phyloP scores from a whole-genome alignment of 768 basidiomycete genomes.

The Boletales sp. region DNA sequence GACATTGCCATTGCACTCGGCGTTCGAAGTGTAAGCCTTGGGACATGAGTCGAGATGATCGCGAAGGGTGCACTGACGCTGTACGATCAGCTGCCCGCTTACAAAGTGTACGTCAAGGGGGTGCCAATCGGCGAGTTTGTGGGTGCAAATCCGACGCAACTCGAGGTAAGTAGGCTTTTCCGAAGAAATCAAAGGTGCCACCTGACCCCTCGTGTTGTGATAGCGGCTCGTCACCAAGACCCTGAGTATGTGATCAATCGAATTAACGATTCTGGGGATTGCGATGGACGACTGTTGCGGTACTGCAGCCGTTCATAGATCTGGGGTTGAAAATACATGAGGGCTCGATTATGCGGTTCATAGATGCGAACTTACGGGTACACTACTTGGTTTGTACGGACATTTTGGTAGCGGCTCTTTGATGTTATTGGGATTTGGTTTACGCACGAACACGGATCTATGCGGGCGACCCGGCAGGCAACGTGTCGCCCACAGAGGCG shows the following conservation, averaged over 20 bases:
- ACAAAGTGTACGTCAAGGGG: slow-evolving; percentile 30
- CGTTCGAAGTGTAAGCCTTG: slow-evolving; percentile 20
- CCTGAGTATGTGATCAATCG: slow-evolving; percentile 23
- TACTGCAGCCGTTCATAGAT: slow-evolving; percentile 20
- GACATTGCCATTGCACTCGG: slow-evolving; percentile 22
- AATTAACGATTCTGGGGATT: slow-evolving; percentile 5
- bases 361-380: slow-evolving; percentile 20
- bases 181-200: slow-evolving; percentile 4
- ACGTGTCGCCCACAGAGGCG: slow-evolving; percentile 13
- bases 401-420: slow-evolving; percentile 4
- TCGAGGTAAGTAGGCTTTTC: slow-evolving; percentile 17
- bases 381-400: slow-evolving; percentile 1
- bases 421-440: neutral
- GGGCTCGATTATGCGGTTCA: slow-evolving; percentile 3
- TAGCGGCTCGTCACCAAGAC: slow-evolving; percentile 28
- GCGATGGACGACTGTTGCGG: slow-evolving; percentile 1
- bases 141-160: slow-evolving; percentile 23
- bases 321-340: slow-evolving; percentile 8
- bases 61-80: slow-evolving; percentile 9
- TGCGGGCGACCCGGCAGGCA: slow-evolving; percentile 2
- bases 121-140: slow-evolving; percentile 28
- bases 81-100: slow-evolving; percentile 24
- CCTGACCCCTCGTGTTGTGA: slow-evolving; percentile 17
- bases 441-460: neutral
- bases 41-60: slow-evolving; percentile 7